A percentile compares a stretch with the other conserved stretches of the same genome.
Evolutionary conservation across 306 rosid species (phyloP).

Genomic region (Prunus mume): DNA sequence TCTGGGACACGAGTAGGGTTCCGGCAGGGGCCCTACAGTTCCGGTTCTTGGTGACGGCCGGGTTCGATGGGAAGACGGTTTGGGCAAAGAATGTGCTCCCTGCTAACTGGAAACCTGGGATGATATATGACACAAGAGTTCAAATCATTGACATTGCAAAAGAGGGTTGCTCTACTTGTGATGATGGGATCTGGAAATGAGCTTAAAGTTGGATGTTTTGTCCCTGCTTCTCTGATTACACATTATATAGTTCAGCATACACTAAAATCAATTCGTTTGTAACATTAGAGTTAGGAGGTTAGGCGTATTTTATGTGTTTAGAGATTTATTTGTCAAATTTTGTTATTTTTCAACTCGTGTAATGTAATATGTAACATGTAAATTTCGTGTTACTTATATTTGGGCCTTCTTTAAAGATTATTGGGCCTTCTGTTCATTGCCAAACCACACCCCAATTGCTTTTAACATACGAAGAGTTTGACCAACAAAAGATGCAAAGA

Average conservation of each 20-base stretch:
- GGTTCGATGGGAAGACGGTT: conserved; percentile 70
- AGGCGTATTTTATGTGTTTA: background rate
- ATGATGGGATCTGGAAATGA: conserved; percentile 39
- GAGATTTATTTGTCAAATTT: background rate
- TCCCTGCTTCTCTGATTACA: background rate
- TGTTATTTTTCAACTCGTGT: background rate
- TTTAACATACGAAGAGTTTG: no score
- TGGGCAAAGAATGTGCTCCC: conserved; percentile 84
- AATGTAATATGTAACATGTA: background rate
- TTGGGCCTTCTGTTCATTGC: background rate
- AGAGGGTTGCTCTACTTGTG: conserved; percentile 67
- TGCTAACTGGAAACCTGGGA: conserved; percentile 57
- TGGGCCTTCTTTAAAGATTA: background rate
- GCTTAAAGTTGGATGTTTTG: background rate
- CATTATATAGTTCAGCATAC: background rate
- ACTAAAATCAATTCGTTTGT: background rate
- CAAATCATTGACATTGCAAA: conserved; percentile 70
- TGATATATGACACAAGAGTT: conserved; percentile 55
- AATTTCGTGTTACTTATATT: background rate
- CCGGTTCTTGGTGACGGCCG: conserved; percentile 56
- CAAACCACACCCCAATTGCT: no score
- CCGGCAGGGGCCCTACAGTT: conserved; percentile 73
- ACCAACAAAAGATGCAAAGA: no score
- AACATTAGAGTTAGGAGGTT: background rate
- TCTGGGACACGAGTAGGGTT: conserved; percentile 78